These are phyloP conservation scores for Capronia coronata DNA, from an alignment of 2,329 filamentous ascomycete species.

Conservation along the genomic window DNA sequence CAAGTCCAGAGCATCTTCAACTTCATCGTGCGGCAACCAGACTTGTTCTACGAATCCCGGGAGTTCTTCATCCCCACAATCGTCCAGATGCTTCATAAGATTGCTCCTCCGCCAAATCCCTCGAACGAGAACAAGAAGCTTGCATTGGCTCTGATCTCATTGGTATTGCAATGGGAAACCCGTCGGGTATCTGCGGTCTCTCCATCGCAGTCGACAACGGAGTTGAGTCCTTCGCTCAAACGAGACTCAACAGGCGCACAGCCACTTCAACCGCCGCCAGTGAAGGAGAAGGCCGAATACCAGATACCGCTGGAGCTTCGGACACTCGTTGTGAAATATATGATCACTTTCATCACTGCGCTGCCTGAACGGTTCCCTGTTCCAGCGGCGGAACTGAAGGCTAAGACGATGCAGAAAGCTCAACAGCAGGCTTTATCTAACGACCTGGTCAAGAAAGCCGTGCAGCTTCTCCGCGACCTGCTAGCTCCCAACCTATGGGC, in stretches of 20 bases:
- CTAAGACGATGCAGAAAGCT: constrained; percentile 37
- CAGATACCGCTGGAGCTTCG: constrained; percentile 61
- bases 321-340: constrained; percentile 82
- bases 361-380: constrained; percentile 78
- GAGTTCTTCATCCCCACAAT: constrained; percentile 88
- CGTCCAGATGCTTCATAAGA: constrained; percentile 80
- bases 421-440: constrained; percentile 52
- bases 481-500: constrained; percentile 85
- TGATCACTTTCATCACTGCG: constrained; percentile 90
- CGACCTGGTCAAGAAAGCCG: constrained; percentile 79
- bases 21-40: constrained; percentile 85
- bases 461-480: constrained; percentile 74
- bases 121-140: constrained; percentile 89
- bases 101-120: constrained; percentile 72
- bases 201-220: constrained; percentile 40
- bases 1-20: constrained; percentile 97
- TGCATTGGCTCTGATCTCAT: constrained; percentile 78
- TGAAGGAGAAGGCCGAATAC: constrained; percentile 52
- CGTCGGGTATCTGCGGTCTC: constrained; percentile 53
- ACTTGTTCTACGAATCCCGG: constrained; percentile 88
- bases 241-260: constrained; percentile 42
- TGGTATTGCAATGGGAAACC: constrained; percentile 92
- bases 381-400: constrained; percentile 49
- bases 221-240: constrained; percentile 60
- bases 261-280: constrained; percentile 47